Conservation (phyloP, 169 alveolate genomes). For the Sarcocystis neurona region DNA sequence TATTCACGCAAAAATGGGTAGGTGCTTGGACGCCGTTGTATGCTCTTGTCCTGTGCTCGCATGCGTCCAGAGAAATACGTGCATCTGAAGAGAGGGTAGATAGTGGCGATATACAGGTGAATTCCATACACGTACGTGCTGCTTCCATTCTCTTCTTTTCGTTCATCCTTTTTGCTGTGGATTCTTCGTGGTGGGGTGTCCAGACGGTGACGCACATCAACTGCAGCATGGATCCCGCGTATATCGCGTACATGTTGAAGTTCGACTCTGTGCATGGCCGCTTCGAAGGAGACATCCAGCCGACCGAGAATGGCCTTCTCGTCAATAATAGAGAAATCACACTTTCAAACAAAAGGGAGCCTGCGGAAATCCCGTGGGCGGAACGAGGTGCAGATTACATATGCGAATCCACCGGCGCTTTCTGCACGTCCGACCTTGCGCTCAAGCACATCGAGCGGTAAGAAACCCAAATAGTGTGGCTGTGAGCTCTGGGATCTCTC, state of each 20-base stretch:
- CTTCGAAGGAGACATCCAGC: constrained; percentile 83
- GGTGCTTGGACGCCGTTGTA: no score
- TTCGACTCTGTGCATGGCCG: constrained; percentile 96
- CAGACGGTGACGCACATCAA: constrained; percentile 67
- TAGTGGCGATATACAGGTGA: no score
- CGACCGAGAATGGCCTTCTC: constrained; percentile 78
- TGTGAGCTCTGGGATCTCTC: no score
- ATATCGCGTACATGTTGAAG: constrained; percentile 91
- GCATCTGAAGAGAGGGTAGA: no score
- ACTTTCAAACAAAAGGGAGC: constrained; percentile 87
- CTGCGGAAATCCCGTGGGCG: constrained; percentile 95
- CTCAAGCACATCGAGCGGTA: constrained; percentile 50
- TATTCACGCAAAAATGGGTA: no score
- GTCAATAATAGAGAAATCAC: constrained; percentile 81
- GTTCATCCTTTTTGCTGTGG: no score
- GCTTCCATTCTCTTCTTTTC: no score
- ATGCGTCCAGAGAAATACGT: no score
- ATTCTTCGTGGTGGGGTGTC: no score
- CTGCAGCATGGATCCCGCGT: constrained; percentile 92
- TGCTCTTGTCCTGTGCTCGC: no score
- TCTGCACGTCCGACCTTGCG: constrained; percentile 88
- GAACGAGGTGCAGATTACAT: constrained; percentile 91
- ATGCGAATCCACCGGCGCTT: constrained; percentile 97
- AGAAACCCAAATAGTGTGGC: neutral
- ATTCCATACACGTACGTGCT: no score